Evolutionary conservation across 2,329 filamentous ascomycete genomes (phyloP), one percentile per base, ranked within the genome.

Genomic region (Bipolaris zeicola): DNA sequence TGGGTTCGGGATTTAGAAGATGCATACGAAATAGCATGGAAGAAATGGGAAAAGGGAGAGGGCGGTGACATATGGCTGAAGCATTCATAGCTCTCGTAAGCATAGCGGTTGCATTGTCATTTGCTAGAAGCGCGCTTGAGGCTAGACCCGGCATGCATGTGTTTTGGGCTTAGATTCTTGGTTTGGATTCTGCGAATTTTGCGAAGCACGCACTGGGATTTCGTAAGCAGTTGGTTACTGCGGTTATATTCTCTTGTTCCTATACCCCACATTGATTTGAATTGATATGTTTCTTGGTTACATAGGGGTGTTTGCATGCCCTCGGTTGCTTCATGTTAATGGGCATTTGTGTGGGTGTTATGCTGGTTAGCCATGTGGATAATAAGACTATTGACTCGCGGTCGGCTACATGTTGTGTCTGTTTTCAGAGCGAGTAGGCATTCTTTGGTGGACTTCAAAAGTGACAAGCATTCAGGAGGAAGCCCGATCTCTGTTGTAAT

Each of bases 1-100:
- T 99, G 95, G 95, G 94, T 98, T 24, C 79, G 82, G 44, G 93
- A 98, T 77, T 79, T 99, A 18, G 95, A 99, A 79, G 83, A 85
- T 59, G 93, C 92, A 11, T 99, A 97, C 74, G 88, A 90, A 63
- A 86, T 90, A 72, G 92, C 93, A 16, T 99, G 95, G 95, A 83
- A 83, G 66, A 85, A 87, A 71, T 99, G 95, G 94, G 92, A 93
- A 37, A 82, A 80, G 38, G 93, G 92, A 11, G 86, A 92, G 76
- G 88, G 90, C n/a, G 93, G 94, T 7, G 95, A 99, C 80, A 96
- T 99, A 64, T 95, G 92, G 82, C 82, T 99, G 53, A 61, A 67
- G 49, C 39, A 54, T 11, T 28, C 36, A 52, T 37, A 31, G 36
- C 26, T 42, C 18, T 39, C 24, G 47, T 36, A n/a, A 31, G 18